Conservation (phyloP, 805 yeast species). For the Hanseniaspora clermontiae region DNA sequence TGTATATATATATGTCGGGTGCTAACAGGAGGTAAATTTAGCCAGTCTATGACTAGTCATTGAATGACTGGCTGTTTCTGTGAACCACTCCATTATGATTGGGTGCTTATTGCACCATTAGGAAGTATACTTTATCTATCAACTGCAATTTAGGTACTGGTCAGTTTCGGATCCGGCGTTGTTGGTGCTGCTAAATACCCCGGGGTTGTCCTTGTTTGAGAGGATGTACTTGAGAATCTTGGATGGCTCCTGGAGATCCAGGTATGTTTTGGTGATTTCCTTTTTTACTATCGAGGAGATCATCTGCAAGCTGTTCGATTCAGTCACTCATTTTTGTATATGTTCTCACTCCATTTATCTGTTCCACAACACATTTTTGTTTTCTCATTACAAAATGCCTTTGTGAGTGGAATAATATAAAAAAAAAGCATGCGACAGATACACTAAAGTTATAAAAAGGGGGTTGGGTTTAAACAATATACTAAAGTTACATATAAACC, state of each 20-base stretch:
- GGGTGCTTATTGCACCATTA: neutral
- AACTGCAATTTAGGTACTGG: no score
- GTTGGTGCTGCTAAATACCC: neutral
- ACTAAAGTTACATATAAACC: no score
- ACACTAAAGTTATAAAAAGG: no score
- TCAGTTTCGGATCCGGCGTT: no score
- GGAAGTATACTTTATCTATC: neutral
- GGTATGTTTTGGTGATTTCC: slow-evolving; percentile 5
- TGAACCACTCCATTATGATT: neutral
- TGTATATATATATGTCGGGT: neutral
- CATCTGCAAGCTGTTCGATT: slow-evolving; percentile 1
- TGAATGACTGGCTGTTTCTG: neutral
- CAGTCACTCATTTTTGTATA: neutral
- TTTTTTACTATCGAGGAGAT: neutral
- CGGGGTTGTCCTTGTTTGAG: neutral
- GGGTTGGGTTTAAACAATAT: neutral
- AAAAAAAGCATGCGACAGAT: no score
- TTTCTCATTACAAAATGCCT: no score
- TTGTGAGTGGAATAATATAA: no score
- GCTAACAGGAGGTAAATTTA: neutral
- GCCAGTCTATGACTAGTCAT: neutral
- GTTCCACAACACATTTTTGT: no score
- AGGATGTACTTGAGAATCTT: neutral
- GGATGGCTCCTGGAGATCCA: neutral
- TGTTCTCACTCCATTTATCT: no score